phyloP scores from a whole-genome alignment of 495 filamentous ascomycete genomes.

The Xylaria scruposa region DNA sequence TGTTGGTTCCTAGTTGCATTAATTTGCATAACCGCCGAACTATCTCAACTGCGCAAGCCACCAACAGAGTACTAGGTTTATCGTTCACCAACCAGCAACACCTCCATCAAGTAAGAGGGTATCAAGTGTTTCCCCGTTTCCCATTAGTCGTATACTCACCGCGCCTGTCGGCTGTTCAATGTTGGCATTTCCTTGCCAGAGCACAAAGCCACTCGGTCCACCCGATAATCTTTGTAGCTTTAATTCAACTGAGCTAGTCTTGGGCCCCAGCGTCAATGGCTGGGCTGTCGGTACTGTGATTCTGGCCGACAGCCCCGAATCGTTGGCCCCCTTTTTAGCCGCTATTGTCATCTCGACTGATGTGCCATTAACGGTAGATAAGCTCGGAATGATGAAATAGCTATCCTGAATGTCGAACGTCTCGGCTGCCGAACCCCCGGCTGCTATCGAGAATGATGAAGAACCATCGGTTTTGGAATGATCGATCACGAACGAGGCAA shows the following conservation, averaged over 20 bases:
- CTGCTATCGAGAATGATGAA: conserved; percentile 33
- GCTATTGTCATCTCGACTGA: conserved; percentile 37
- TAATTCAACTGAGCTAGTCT: conserved; percentile 28
- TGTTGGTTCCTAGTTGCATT: too few species aligned
- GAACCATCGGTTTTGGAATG: conserved; percentile 13
- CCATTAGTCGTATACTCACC: conserved; percentile 32
- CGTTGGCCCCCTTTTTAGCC: conserved; percentile 20
- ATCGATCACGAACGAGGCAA: conserved; percentile 30
- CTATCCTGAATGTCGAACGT: conserved; percentile 38
- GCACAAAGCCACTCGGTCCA: conserved; percentile 24
- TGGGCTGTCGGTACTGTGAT: conserved; percentile 37
- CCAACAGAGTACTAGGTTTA: too few species aligned
- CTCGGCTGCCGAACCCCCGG: conserved; percentile 24
- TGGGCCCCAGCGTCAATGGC: conserved; percentile 41
- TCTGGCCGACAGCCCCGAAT: conserved; percentile 28
- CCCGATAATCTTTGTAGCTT: conserved; percentile 27
- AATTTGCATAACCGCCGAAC: too few species aligned
- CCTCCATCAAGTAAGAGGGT: conserved; percentile 35
- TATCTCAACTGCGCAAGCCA: too few species aligned
- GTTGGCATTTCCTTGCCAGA: conserved; percentile 31
- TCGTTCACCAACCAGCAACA: conserved; percentile 36
- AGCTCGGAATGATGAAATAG: conserved; percentile 38
- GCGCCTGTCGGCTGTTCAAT: conserved; percentile 31
- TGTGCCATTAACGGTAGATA: conserved; percentile 27
- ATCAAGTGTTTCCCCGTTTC: conserved; percentile 32